Evolutionary conservation across 345 rosid genomes (phyloP), one percentile per base, ranked within the genome.

Genomic region (Acer campestre): DNA sequence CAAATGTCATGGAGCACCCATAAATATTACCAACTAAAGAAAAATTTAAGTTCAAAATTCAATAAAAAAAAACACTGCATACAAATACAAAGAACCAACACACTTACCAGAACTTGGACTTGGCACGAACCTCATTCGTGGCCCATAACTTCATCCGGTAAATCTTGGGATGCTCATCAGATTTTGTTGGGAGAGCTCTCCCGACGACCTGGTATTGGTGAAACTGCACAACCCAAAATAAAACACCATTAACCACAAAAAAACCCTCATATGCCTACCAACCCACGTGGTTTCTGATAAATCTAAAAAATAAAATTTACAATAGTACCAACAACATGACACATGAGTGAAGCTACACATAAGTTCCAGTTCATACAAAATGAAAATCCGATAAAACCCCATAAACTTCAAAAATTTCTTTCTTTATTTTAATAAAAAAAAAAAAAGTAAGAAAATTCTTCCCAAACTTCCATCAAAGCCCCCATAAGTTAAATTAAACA

Each of bases 101-200:
- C 78, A 75, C 78, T 55, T 62, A 86, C 85, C 89, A 86, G 75
- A 86, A 86, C 80, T 86, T 86, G 31, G 87, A 86, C 82, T 86
- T 86, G 16, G 87, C 87, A 12, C 86, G 84, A 68, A 86, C 85
- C 79, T 84, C 87, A 5, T 86, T 86, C 1, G 89, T 86, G n/a
- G 89, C 87, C 86, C 89, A 86, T 16, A 84, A 81, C 80, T 86
- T 86, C 89, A 86, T 86, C 10, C 87, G 70, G 77, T 84, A 86
- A 55, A 84, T 84, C 82, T 86, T 82, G 1, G 89, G 89, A 49
- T 84, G 89, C 81, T 80, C 81, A 62, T 84, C 87, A 7, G 73
- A 6, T 40, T 77, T 80, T 1, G 86, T 78, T 17, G 87, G 89
- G n/a, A 86, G 80, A 42, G 82, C 87, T 75, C 87, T 79, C 17